Conservation (phyloP, 768 basidiomycete species). For the Tylopilus sp. region DNA sequence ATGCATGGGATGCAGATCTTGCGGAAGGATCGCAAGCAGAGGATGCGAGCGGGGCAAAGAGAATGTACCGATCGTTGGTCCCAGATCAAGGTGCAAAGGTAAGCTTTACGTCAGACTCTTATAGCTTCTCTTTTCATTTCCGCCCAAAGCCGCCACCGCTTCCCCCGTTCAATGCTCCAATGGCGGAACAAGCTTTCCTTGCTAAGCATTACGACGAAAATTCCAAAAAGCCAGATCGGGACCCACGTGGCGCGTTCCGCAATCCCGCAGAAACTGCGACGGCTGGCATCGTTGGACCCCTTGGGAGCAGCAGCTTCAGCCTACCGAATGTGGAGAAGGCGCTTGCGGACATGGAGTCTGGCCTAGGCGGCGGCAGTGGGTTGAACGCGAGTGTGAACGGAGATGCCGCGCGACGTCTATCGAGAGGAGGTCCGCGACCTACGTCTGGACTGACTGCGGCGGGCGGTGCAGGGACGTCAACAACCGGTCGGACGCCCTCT, state of each 20-base stretch:
- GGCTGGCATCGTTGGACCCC: constrained; percentile 84
- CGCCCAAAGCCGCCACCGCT: constrained; percentile 53
- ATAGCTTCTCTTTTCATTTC: neutral
- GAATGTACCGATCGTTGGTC: constrained; percentile 67
- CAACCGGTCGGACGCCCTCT: constrained; percentile 34
- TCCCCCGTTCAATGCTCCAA: constrained; percentile 76
- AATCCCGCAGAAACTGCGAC: constrained; percentile 62
- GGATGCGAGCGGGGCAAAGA: constrained; percentile 55
- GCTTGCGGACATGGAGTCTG: constrained; percentile 82
- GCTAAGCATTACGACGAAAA: constrained; percentile 90
- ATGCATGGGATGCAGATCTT: constrained; percentile 76
- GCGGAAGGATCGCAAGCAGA: constrained; percentile 40
- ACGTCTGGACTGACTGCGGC: constrained; percentile 39
- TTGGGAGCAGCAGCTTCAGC: constrained; percentile 82
- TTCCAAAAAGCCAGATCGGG: constrained; percentile 83
- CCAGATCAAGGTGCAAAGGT: constrained; percentile 76
- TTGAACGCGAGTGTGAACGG: constrained; percentile 33
- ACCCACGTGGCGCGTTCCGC: constrained; percentile 85
- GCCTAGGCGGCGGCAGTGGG: constrained; percentile 34
- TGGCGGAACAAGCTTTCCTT: constrained; percentile 88
- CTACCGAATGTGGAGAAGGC: constrained; percentile 88
- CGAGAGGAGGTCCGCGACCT: constrained; percentile 24
- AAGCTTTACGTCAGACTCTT: constrained; percentile 13
- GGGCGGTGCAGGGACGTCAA: constrained; percentile 33
- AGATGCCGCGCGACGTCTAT: constrained; percentile 35